A percentile compares a stretch with the other conserved stretches of the same genome.
phyloP scores from a whole-genome alignment of 805 yeast genomes.

The Kodamaea neixiangensis region DNA sequence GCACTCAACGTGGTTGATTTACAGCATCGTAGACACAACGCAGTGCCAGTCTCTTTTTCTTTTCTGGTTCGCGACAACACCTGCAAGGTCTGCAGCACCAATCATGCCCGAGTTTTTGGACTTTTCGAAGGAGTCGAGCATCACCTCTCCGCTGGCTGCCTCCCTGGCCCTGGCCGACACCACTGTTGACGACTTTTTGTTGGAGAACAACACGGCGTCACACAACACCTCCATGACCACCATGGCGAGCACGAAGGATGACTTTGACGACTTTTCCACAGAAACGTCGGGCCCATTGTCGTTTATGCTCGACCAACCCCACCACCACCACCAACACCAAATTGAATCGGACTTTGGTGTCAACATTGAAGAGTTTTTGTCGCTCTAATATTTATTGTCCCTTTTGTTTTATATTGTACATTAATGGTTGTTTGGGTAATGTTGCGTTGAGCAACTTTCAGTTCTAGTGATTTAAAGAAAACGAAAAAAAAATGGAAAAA shows the following conservation, averaged over 20 bases:
- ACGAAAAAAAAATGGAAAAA: conserved; percentile 11
- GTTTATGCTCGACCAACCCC: conserved; percentile 12
- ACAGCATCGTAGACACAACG: conserved; percentile 12
- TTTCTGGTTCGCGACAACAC: neutral
- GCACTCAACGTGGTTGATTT: conserved; percentile 8
- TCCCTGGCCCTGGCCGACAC: conserved; percentile 7
- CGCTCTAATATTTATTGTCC: conserved; percentile 20
- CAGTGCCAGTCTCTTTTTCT: neutral
- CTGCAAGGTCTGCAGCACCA: conserved; percentile 43
- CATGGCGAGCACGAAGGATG: conserved; percentile 8
- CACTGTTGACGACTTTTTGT: conserved; percentile 16
- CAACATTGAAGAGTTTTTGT: conserved; percentile 34
- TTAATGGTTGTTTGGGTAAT: conserved; percentile 9
- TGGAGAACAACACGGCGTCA: conserved; percentile 8
- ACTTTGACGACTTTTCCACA: conserved; percentile 10
- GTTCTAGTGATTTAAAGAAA: conserved; percentile 6
- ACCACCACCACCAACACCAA: conserved; percentile 11
- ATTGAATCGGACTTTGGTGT: conserved; percentile 19
- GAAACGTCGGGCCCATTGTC: conserved; percentile 12
- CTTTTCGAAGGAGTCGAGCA: conserved; percentile 12
- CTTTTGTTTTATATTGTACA: conserved; percentile 14
- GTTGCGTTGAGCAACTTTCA: conserved; percentile 3
- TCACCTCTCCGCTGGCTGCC: conserved; percentile 10
- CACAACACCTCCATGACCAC: conserved; percentile 5
- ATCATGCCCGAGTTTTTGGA: conserved; percentile 33